These are phyloP conservation scores for Hyphopichia fennica DNA, from an alignment of 1,139 yeast genomes.

Conservation along the genomic window DNA sequence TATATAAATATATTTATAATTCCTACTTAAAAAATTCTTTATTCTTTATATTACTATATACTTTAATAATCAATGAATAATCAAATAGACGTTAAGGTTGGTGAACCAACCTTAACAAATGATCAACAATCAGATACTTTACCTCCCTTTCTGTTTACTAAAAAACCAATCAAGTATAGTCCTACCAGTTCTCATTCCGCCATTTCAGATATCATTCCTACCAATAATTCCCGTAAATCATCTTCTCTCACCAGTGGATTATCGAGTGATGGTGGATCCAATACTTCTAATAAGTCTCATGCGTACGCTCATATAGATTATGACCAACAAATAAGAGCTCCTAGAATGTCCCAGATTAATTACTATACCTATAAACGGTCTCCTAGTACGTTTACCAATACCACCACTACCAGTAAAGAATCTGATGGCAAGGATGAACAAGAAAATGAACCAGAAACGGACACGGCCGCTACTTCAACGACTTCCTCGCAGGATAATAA, in stretches of 20 bases:
- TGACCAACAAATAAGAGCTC: constrained; percentile 47
- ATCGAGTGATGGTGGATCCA: constrained; percentile 9
- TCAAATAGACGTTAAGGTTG: too few relatives aligned
- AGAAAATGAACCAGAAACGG: too few relatives aligned
- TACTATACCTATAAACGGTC: constrained; percentile 28
- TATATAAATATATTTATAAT: too few relatives aligned
- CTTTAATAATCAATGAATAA: background rate
- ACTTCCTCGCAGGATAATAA: background rate
- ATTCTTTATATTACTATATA: background rate
- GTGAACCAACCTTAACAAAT: background rate
- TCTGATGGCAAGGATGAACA: background rate
- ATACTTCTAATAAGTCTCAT: constrained; percentile 1
- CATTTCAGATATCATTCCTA: constrained; percentile 34
- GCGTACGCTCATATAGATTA: constrained; percentile 25
- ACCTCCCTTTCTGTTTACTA: constrained; percentile 40
- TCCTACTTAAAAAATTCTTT: background rate
- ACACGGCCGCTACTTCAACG: background rate
- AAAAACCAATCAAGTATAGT: constrained; percentile 32
- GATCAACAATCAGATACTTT: constrained; percentile 8
- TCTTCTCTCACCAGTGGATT: constrained; percentile 2
- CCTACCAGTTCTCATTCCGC: constrained; percentile 29
- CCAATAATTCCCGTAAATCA: background rate
- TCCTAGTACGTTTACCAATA: background rate
- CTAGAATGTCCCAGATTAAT: constrained; percentile 34
- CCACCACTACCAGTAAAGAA: background rate